Base-by-base conservation (phyloP, 2,329 filamentous ascomycete species). In the Westerdykella sp. region DNA sequence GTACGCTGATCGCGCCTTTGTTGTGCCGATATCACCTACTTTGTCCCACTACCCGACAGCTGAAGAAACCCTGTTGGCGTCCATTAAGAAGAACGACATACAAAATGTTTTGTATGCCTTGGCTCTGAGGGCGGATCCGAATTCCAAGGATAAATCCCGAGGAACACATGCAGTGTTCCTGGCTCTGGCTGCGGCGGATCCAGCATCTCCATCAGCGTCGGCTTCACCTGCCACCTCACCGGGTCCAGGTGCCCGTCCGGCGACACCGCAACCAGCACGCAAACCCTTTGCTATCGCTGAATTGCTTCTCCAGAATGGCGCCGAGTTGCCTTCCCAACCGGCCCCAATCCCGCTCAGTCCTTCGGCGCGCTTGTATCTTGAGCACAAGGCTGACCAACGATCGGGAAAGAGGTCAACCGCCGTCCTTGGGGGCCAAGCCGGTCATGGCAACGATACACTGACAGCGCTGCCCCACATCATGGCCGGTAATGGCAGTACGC, bases 21-120 rank as follows among this genome's bases (percentile, higher is more conserved):
- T 98, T 4, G 83, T 90, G 56, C 82, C 84, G 0, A 83, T 88
- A 21, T 87, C 87, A 2, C 66, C 84, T 3, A 84, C 84, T 0
- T 70, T 89, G 35, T 90, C 87, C 2, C 79, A 85, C 25, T 93
- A 87, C 63, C 74, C 76, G 2, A 87, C 84, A 0, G 74, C 91
- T 1, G 89, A 97, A 48, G 93, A 98, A 57, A 90, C 87, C 0
- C 76, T 98, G 5, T 73, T 98, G 32, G 89, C 90, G 5, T 90
- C 87, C 9, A 90, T 97, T 65, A 98, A 97, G 75, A 88, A 84
- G 69, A 96, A 96, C 65, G 90, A 98, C 62, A 87, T 98, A 43
- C 86, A 93, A 60, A 86, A 89, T 50, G 89, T 96, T 18, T 79
- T 98, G 21, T 94, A 96, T 58, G 91, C 87, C 3, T 75, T 98